phyloP scores from a whole-genome alignment of 805 yeast species.

The Saturnispora zaruensis region DNA sequence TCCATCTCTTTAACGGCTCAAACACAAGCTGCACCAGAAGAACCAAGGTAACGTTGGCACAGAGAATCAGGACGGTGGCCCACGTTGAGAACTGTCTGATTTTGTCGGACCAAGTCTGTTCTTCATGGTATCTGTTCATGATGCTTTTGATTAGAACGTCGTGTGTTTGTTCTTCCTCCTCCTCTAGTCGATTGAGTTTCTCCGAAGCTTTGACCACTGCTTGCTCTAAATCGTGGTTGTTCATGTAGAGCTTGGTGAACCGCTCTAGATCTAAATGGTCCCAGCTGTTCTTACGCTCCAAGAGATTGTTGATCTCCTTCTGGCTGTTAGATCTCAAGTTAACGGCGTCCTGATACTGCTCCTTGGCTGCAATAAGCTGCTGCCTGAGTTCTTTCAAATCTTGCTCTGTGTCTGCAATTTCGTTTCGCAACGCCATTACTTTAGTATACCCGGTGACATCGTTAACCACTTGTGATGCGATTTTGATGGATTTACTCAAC shows the following conservation, averaged over 20 bases:
- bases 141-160: slow-evolving; percentile 66
- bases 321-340: slow-evolving; percentile 62
- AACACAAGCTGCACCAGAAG: slow-evolving; percentile 74
- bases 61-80: slow-evolving; percentile 92
- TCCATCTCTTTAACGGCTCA: slow-evolving; percentile 89
- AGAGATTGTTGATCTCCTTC: slow-evolving; percentile 73
- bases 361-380: slow-evolving; percentile 41
- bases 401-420: slow-evolving; percentile 50
- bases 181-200: slow-evolving; percentile 47
- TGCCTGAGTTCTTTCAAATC: slow-evolving; percentile 41
- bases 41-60: slow-evolving; percentile 70
- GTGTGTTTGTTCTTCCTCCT: slow-evolving; percentile 58
- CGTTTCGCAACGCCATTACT: slow-evolving; percentile 60
- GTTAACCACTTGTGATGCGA: slow-evolving; percentile 64
- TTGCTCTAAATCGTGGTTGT: slow-evolving; percentile 68
- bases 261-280: slow-evolving; percentile 65
- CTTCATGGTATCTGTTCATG: slow-evolving; percentile 86
- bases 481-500: slow-evolving; percentile 46
- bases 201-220: slow-evolving; percentile 44
- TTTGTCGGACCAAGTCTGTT: slow-evolving; percentile 96
- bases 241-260: slow-evolving; percentile 72
- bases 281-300: slow-evolving; percentile 85
- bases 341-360: slow-evolving; percentile 50
- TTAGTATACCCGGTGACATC: slow-evolving; percentile 87
- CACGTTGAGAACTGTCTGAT: slow-evolving; percentile 90